Evolutionary conservation across 2,329 filamentous ascomycete genomes (phyloP), one percentile per base, ranked within the genome.

Genomic region (Neofusicoccum ribis): DNA sequence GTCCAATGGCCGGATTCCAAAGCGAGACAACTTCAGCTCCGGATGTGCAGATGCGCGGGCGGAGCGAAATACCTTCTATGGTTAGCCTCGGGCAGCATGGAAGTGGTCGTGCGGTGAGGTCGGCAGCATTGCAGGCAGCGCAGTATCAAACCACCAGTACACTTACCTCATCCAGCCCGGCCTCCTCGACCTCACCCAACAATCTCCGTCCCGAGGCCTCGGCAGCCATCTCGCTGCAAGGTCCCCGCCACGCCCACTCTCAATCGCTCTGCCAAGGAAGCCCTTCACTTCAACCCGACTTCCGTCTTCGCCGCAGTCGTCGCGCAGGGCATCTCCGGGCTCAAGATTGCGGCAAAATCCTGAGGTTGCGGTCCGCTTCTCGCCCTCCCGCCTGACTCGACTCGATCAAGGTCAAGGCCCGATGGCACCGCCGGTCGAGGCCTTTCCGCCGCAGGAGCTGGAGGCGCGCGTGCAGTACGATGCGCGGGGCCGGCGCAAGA

Each of bases 381-480:
- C 27, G 27, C 6, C 27, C 6, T 31, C 27, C 5, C 27, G 27
- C 27, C 27, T 31, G 27, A 31, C 23, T 23, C 17, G 34, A 46
- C 9, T 6, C 23, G 23, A 41, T 23, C 23, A 23, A 23, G 23
- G 23, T 23, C 23, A 23, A 23, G 27, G 27, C 6, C 27, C 37
- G 67, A 88, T 89, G 86, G 80, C 86, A 9, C 86, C 86, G 37
- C 81, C 84, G 36, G 76, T 84, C 63, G 81, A 83, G 67, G 72
- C 82, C 46, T 86, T 88, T 76, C 79, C 81, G 66, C 77, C 84
- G 54, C 80, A 80, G 61, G 74, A 81, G 17, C 83, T 90, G 61
- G 76, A 81, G 37, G 70, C 79, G 15, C 80, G 81, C 68, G 75
- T 88, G 69, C 84, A 87, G 69, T 79, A 77, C 51, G 81, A 80